phyloP scores from a whole-genome alignment of 768 basidiomycete species.

The Crucibulum laeve region DNA sequence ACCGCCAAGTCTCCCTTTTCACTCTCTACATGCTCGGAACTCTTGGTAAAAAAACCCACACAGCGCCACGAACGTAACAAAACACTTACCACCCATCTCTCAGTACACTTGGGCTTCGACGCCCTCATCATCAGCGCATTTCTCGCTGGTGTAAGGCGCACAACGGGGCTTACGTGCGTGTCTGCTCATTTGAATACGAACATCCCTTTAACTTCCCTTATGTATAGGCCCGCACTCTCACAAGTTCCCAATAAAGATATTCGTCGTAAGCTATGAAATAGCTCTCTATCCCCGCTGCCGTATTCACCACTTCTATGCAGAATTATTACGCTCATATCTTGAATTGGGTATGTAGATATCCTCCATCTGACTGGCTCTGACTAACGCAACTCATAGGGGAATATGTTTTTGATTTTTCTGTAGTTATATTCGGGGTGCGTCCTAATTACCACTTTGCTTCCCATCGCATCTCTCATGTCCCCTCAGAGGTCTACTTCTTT shows the following conservation, averaged over 20 bases:
- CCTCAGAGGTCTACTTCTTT: slow-evolving; percentile 68
- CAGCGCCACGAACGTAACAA: too few relatives aligned
- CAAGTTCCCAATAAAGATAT: slow-evolving; percentile 87
- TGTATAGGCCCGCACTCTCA: slow-evolving; percentile 62
- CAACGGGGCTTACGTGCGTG: slow-evolving; percentile 82
- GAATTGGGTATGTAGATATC: slow-evolving; percentile 56
- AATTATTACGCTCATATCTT: slow-evolving; percentile 71
- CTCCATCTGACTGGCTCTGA: neutral
- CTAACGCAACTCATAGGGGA: slow-evolving; percentile 50
- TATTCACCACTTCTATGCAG: slow-evolving; percentile 28
- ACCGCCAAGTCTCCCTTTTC: slow-evolving; percentile 5
- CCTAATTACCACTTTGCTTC: slow-evolving; percentile 1
- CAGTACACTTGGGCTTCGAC: slow-evolving; percentile 70
- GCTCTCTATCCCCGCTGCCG: neutral
- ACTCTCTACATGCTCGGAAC: slow-evolving; percentile 51
- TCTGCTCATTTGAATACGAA: neutral
- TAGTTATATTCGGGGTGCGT: slow-evolving; percentile 79
- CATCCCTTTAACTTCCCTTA: slow-evolving; percentile 1
- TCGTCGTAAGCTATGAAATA: slow-evolving; percentile 54
- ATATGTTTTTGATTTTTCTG: slow-evolving; percentile 82
- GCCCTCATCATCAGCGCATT: slow-evolving; percentile 76
- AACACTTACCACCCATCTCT: slow-evolving; percentile 7
- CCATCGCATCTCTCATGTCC: slow-evolving; percentile 1
- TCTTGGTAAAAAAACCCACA: slow-evolving; percentile 35
- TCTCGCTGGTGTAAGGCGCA: slow-evolving; percentile 79